Conservation (phyloP, 345 rosid genomes). For the Murraya koenigii region DNA sequence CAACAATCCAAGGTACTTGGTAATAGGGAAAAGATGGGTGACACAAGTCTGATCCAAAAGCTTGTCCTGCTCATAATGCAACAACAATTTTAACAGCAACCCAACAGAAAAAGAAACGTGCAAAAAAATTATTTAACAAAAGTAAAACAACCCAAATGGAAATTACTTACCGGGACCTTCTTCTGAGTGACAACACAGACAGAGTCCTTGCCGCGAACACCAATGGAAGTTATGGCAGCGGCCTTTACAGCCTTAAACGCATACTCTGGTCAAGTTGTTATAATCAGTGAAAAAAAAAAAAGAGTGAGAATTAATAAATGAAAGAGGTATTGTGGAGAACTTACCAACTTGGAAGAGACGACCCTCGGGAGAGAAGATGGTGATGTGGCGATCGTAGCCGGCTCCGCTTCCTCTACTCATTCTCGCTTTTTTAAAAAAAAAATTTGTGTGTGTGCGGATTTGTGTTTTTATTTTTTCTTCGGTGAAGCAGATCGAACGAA, state of each 20-base stretch:
- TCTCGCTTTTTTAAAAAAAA: constrained; percentile 11
- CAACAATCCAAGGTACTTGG: constrained; percentile 82
- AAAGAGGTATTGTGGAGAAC: constrained; percentile 10
- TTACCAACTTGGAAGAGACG: constrained; percentile 89
- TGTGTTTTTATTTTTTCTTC: background rate
- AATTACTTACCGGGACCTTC: constrained; percentile 87
- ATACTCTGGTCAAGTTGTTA: constrained; percentile 50
- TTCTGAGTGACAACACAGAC: constrained; percentile 97
- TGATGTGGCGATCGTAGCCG: constrained; percentile 86
- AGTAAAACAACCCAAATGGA: background rate
- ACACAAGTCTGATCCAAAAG: constrained; percentile 96
- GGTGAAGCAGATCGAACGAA: too few species aligned
- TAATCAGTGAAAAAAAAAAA: background rate
- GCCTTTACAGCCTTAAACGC: constrained; percentile 98
- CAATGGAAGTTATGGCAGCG: constrained; percentile 88
- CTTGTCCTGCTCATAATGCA: constrained; percentile 76
- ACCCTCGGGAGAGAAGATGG: constrained; percentile 89
- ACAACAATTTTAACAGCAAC: constrained; percentile 6
- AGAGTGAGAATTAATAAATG: background rate
- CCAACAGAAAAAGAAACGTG: constrained; percentile 5
- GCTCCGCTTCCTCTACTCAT: constrained; percentile 92
- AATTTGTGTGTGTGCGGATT: too few species aligned
- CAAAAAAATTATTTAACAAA: background rate
- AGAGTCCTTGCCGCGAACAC: constrained; percentile 94
- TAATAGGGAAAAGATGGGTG: constrained; percentile 81